Percentiles rank a stretch among this genome's conserved stretches.
Evolutionary conservation across 1,284 basidiomycete genomes (phyloP).

Genomic region (Rhodotorula sp.): DNA sequence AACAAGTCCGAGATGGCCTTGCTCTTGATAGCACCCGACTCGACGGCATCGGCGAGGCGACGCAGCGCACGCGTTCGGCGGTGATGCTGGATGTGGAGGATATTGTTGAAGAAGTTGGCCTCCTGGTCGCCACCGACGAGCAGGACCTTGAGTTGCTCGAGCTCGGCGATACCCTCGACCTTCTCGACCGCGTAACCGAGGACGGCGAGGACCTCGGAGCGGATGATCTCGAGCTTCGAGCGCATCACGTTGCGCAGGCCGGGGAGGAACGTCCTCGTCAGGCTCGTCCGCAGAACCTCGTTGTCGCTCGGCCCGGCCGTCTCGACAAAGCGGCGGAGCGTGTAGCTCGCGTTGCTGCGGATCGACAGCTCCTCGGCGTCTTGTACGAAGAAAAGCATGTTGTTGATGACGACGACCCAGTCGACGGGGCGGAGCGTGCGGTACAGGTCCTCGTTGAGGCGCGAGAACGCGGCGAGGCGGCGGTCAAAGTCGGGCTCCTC

Average conservation of each 20-base stretch:
- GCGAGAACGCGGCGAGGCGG: constrained; percentile 74
- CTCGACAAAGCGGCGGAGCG: constrained; percentile 78
- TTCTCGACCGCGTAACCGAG: constrained; percentile 71
- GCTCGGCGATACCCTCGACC: constrained; percentile 35
- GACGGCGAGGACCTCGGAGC: constrained; percentile 80
- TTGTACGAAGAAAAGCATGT: constrained; percentile 75
- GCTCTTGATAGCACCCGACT: constrained; percentile 70
- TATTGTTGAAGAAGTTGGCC: constrained; percentile 95
- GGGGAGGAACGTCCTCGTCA: constrained; percentile 72
- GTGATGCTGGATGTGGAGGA: constrained; percentile 92
- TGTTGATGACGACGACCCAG: constrained; percentile 85
- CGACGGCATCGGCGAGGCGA: constrained; percentile 77
- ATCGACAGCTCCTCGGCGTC: constrained; percentile 88
- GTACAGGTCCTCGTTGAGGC: constrained; percentile 68
- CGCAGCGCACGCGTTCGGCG: constrained; percentile 84
- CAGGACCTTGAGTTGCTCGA: constrained; percentile 61
- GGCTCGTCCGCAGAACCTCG: constrained; percentile 52
- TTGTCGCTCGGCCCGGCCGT: constrained; percentile 54
- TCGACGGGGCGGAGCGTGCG: constrained; percentile 59
- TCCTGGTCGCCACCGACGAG: constrained; percentile 91
- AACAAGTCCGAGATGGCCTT: constrained; percentile 79
- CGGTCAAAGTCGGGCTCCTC: constrained; percentile 94
- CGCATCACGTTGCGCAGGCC: constrained; percentile 79
- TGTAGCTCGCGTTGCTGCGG: constrained; percentile 75
- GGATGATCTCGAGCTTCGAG: constrained; percentile 83